Evolutionary conservation across 2,329 filamentous ascomycete species (phyloP).

Genomic region (Raffaelea albimanens): DNA sequence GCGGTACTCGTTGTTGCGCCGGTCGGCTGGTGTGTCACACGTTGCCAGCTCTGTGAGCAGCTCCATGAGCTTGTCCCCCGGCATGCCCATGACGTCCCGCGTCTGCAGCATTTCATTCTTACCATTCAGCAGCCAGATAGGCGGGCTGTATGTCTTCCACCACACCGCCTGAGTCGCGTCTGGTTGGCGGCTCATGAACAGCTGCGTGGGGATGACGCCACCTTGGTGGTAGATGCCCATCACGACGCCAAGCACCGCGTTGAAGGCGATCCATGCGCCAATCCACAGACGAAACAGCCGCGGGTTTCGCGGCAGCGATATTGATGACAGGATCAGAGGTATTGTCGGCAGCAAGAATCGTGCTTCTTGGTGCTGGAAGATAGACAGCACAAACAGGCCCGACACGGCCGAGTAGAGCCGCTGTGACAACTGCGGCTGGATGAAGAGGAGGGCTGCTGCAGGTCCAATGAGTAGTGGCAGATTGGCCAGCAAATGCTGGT

Average conservation of each 20-base stretch:
- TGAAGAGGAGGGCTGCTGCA: conserved; percentile 51
- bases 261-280: conserved; percentile 59
- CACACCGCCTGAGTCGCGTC: conserved; percentile 63
- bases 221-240: conserved; percentile 82
- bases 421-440: conserved; percentile 45
- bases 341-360: conserved; percentile 69
- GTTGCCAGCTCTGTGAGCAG: conserved; percentile 50
- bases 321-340: conserved; percentile 65
- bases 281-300: conserved; percentile 45
- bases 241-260: conserved; percentile 54
- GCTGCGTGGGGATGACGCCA: conserved; percentile 65
- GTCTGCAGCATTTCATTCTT: conserved; percentile 65
- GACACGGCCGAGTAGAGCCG: conserved; percentile 66
- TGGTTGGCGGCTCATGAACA: conserved; percentile 61
- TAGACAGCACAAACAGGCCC: conserved; percentile 59
- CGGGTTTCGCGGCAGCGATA: conserved; percentile 52
- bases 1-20: conserved; percentile 44
- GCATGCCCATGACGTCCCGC: conserved; percentile 64
- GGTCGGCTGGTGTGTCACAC: conserved; percentile 50
- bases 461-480: conserved; percentile 65
- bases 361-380: conserved; percentile 72
- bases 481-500: conserved; percentile 66
- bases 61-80: conserved; percentile 48
- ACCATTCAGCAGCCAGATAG: conserved; percentile 69
- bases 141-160: conserved; percentile 83